Evolutionary conservation across 2,329 filamentous ascomycete species (phyloP).

Genomic region (Podosphaera leucotricha): DNA sequence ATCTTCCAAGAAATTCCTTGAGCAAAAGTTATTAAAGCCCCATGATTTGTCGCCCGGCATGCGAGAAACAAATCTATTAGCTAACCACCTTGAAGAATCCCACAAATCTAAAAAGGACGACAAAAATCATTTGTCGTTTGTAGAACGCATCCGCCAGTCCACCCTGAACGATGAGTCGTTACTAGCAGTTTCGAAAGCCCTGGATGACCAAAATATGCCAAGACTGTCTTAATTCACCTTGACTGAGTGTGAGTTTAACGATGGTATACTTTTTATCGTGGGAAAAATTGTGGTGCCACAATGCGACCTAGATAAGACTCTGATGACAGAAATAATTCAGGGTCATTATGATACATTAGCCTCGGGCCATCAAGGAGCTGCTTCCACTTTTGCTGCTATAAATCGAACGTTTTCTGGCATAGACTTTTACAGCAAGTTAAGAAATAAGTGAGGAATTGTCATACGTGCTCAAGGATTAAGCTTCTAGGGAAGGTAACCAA

Average conservation of each 20-base stretch:
- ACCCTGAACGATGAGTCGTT: neutral
- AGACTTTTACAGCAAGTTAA: neutral
- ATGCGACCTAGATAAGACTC: neutral
- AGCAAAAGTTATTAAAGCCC: neutral
- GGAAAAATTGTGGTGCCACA: slow-evolving; percentile 1
- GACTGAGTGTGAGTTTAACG: neutral
- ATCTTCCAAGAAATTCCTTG: neutral
- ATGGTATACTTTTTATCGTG: neutral
- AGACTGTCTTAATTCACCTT: neutral
- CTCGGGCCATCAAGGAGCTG: neutral
- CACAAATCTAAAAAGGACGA: neutral
- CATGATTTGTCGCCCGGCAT: neutral
- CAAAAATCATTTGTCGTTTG: neutral
- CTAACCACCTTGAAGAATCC: neutral
- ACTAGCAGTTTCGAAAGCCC: neutral
- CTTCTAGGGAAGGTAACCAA: neutral
- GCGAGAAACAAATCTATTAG: neutral
- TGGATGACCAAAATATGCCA: neutral
- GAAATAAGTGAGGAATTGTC: neutral
- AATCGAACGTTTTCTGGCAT: neutral
- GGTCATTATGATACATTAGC: neutral
- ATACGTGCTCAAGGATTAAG: neutral
- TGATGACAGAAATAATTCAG: neutral
- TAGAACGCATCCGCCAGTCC: neutral
- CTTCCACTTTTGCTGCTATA: neutral